Evolutionary conservation across 495 filamentous ascomycete genomes (phyloP).

Genomic region (Penicillium cataractarum): DNA sequence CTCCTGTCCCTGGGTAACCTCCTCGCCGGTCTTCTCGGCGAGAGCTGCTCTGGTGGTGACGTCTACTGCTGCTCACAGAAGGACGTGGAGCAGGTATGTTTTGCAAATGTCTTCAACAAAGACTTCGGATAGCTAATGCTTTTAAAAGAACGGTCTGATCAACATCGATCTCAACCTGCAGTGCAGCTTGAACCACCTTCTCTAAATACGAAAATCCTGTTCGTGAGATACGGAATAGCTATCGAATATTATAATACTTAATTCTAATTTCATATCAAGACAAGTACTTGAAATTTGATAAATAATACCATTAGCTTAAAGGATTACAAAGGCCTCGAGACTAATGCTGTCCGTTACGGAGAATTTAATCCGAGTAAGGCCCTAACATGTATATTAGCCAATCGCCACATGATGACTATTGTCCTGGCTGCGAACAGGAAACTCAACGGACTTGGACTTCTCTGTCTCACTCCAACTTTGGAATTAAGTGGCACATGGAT

Average conservation of each 20-base stretch:
- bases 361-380: too few species aligned
- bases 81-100: conserved; percentile 17
- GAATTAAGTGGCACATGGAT: too few species aligned
- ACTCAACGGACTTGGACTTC: too few species aligned
- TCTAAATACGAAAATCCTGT: background rate
- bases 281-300: background rate
- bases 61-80: conserved; percentile 22
- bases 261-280: background rate
- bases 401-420: too few species aligned
- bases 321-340: too few species aligned
- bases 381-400: too few species aligned
- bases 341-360: too few species aligned
- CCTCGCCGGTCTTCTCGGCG: conserved; percentile 17
- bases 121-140: background rate
- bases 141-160: conserved; percentile 11
- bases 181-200: conserved; percentile 19
- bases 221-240: background rate
- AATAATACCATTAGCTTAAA: too few species aligned
- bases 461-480: too few species aligned
- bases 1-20: conserved; percentile 23
- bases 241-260: background rate
- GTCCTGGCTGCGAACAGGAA: too few species aligned
- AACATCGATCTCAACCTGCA: conserved; percentile 18
- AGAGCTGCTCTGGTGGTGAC: conserved; percentile 18
- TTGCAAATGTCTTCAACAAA: background rate